Base-by-base conservation (phyloP, 2,329 filamentous ascomycete species). In the Curvularia eragrostidis region DNA sequence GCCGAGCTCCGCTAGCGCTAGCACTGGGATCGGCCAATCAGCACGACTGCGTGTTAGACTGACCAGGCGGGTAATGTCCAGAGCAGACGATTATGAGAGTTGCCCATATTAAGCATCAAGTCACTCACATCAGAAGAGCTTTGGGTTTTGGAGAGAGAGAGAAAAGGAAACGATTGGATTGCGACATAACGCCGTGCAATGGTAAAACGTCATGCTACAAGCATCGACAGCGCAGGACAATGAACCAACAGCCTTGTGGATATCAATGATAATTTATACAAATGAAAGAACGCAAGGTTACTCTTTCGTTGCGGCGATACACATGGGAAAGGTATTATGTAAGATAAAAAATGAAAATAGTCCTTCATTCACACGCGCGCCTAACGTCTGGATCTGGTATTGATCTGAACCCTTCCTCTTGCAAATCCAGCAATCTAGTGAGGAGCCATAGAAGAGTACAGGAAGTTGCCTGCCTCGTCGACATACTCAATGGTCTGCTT, bases 401-500 rank as follows among this genome's bases (percentile, higher is more conserved):
- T 23, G 21, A 47, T 46, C 28, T 48, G 30, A 28, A 32, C 42
- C 43, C 13, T 21, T 26, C 21, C 18, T 34, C 12, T 36, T 36
- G 18, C 36, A 21, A 7, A 15, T 28, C 42, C 28, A 8, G 28
- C 32, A 3, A 19, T 19, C 21, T 30, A 46, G n/a, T 46, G 10
- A 44, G 13, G 24, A 24, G 39, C 34, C 66, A 62, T 67, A 53
- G 64, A 66, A 48, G 61, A 56, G 48, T 73, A 73, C 59, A 75
- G 54, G 58, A 70, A 71, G 41, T 74, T 71, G 42, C 74, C 74
- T 6, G 63, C 54, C 54, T 61, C 55, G 52, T 76, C 71, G 3
- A 76, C 73, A 48, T 76, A 76, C 62, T 72, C 63, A 48, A 76
- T 67, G 18, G 67, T 72, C 63, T 73, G 69, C 59, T 70, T 58